Evolutionary conservation across 1,139 yeast genomes (phyloP).

Genomic region (Chernovozyma sophiae-reginae): DNA sequence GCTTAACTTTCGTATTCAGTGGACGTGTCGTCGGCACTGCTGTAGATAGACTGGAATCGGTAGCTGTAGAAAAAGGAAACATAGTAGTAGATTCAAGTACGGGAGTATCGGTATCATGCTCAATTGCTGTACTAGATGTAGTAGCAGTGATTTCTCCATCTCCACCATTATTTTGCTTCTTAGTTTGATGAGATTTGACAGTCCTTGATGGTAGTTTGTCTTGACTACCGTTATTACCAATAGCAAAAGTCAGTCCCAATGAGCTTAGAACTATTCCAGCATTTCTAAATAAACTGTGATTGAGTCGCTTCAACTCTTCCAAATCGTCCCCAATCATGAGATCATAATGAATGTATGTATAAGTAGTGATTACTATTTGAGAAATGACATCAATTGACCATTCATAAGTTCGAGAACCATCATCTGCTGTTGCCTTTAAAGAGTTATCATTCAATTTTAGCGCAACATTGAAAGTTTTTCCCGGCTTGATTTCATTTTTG

Average conservation of each 20-base stretch:
- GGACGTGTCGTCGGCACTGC: constrained; percentile 9
- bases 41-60: constrained; percentile 4
- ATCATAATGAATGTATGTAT: constrained; percentile 66
- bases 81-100: neutral
- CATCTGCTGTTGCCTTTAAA: constrained; percentile 15
- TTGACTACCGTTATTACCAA: neutral
- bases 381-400: constrained; percentile 85
- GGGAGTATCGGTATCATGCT: constrained; percentile 1
- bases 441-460: constrained; percentile 47
- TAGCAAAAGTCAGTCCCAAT: neutral
- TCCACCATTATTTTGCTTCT: neutral
- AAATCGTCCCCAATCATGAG: constrained; percentile 50
- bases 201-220: neutral
- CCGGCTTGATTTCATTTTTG: constrained; percentile 55
- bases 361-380: constrained; percentile 72
- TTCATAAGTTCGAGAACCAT: constrained; percentile 39
- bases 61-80: constrained; percentile 4
- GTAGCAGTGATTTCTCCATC: neutral
- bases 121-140: neutral
- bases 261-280: neutral
- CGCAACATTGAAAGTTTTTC: constrained; percentile 50
- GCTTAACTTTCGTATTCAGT: neutral
- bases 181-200: neutral
- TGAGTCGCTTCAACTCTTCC: constrained; percentile 26
- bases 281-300: constrained; percentile 16